Base-by-base conservation (phyloP, 805 yeast species). In the Nakazawaea molendinolei region DNA sequence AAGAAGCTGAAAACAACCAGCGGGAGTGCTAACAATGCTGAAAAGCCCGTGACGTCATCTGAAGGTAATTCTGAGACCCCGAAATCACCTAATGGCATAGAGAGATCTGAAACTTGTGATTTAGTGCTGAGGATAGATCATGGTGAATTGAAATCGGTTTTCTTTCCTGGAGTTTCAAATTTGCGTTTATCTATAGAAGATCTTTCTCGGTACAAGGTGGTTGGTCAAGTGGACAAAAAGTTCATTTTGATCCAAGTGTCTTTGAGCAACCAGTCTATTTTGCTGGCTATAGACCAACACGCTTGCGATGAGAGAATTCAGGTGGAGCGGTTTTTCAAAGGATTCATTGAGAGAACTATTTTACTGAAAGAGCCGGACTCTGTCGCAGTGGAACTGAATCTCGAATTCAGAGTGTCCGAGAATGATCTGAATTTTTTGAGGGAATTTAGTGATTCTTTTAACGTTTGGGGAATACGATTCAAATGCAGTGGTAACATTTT, bases 251-350 rank as follows among this genome's bases (percentile, higher is more conserved):
- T 46, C 5, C 36, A 34, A 9, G 15, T 14, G 5, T 20, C 16
- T 9, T 36, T 39, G 19, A 36, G 39, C 14, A 22, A 32, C 8
- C n/a, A 48, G 1, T 23, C n/a, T n/a, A n/a, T 42, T 1, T 41
- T 74, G 12, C 52, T 73, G 15, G 56, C 74, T 1, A 47, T 82
- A 5, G 95, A 86, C 50, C 95, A 86, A 48, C 95, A 86, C 60
- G 95, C 95, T 0, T 74, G 80, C 36, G 94, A 83, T 55, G 95
- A 86, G 50, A 55, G 95, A 37, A 63, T 83, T 0, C 62, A 63
- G 31, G 69, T 81, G 2, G 95, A 86, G 46, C 34, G 41, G 1
- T 47, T 68, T 9, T 55, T 74, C n/a, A 43, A 51, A 23, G 63
- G 61, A 3, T 60, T 64, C 36, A 47, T 73, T 3, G 29, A 41